phyloP scores from a whole-genome alignment of 1,284 basidiomycete genomes.

The Caloboletus inedulis region DNA sequence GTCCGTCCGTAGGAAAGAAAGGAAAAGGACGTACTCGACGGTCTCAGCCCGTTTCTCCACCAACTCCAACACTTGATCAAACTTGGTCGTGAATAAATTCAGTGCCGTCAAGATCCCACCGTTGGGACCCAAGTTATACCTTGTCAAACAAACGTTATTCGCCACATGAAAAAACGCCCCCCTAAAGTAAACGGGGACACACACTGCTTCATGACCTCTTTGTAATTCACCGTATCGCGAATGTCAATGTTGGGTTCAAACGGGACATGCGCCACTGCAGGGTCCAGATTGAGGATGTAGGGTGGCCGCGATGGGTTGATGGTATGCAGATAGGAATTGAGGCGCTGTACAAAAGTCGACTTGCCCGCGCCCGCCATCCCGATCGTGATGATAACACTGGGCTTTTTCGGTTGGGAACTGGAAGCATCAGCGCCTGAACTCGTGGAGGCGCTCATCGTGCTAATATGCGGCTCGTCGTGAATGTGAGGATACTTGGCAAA shows the following conservation, averaged over 20 bases:
- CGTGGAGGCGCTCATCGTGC: constrained; percentile 15
- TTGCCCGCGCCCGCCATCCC: constrained; percentile 97
- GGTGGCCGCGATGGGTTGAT: constrained; percentile 65
- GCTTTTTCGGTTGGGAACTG: constrained; percentile 45
- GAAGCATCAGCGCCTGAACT: constrained; percentile 2
- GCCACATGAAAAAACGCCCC: constrained; percentile 17
- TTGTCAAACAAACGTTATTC: constrained; percentile 32
- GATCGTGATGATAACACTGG: constrained; percentile 82
- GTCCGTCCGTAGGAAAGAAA: constrained; percentile 1
- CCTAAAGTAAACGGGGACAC: constrained; percentile 37
- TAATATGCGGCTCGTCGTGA: neutral
- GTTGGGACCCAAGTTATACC: constrained; percentile 97
- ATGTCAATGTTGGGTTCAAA: constrained; percentile 99
- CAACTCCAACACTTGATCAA: constrained; percentile 93
- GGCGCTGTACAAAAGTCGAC: constrained; percentile 93
- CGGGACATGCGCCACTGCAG: constrained; percentile 86
- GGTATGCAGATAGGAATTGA: constrained; percentile 81
- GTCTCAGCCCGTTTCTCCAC: constrained; percentile 88
- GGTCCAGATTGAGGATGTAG: constrained; percentile 97
- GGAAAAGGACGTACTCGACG: constrained; percentile 68
- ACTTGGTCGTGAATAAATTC: constrained; percentile 98
- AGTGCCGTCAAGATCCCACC: constrained; percentile 96
- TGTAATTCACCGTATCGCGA: constrained; percentile 95
- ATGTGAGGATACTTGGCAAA: neutral
- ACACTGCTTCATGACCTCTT: constrained; percentile 99